A percentile compares a stretch with the other conserved stretches of the same genome.
phyloP scores from a whole-genome alignment of 805 yeast genomes.

The Brettanomyces naardenensis region DNA sequence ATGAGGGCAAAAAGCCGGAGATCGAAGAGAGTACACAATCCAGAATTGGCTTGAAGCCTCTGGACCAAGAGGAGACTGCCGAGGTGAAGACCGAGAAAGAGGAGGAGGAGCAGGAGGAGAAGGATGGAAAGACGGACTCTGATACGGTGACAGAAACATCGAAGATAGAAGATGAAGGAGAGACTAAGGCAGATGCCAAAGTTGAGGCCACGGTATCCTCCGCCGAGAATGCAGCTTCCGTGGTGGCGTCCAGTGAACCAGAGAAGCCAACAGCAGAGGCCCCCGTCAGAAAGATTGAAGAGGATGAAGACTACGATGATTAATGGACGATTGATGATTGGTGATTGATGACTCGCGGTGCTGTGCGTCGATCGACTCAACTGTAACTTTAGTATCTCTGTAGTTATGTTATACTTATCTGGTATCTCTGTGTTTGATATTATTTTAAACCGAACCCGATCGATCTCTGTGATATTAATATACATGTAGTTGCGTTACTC shows the following conservation, averaged over 20 bases:
- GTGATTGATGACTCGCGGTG: no score
- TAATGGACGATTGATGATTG: no score
- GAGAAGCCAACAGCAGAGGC: no score
- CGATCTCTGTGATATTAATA: no score
- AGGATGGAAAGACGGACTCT: neutral
- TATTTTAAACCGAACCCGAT: no score
- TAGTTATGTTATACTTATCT: neutral
- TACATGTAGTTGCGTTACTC: slow-evolving; percentile 15
- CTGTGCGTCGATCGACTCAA: neutral
- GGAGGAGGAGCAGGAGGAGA: neutral
- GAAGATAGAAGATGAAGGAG: neutral
- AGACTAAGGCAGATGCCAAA: no score
- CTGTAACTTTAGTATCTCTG: neutral
- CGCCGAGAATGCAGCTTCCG: no score
- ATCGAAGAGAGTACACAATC: neutral
- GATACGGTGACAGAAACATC: neutral
- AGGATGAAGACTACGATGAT: slow-evolving; percentile 5
- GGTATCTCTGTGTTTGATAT: no score
- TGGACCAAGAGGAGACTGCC: slow-evolving; percentile 4
- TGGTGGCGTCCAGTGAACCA: no score
- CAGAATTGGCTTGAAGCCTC: slow-evolving; percentile 3
- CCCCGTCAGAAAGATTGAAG: slow-evolving; percentile 6
- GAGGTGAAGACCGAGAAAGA: slow-evolving; percentile 2
- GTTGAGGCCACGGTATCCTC: no score
- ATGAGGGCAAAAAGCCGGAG: neutral